phyloP scores from a whole-genome alignment of 2,329 filamentous ascomycete species.

The Colletotrichum phormii region DNA sequence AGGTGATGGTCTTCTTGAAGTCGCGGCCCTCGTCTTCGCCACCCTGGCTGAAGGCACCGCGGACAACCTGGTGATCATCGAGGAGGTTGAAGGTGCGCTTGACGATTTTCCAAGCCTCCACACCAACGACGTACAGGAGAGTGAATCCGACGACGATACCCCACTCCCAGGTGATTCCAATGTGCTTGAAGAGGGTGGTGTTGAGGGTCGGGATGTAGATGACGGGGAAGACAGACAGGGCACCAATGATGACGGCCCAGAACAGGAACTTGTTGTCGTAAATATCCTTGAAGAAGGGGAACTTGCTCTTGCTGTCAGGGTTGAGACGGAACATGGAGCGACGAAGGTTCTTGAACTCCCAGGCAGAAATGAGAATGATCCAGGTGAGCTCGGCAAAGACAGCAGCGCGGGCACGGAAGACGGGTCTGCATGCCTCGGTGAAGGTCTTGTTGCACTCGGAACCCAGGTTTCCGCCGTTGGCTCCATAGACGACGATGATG shows the following conservation, averaged over 20 bases:
- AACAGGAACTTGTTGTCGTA: slow-evolving; percentile 79
- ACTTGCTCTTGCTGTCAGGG: slow-evolving; percentile 60
- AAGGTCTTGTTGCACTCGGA: slow-evolving; percentile 71
- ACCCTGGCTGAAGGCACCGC: slow-evolving; percentile 65
- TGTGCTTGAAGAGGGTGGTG: slow-evolving; percentile 78
- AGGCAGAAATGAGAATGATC: slow-evolving; percentile 79
- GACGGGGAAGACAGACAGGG: slow-evolving; percentile 72
- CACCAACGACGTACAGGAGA: slow-evolving; percentile 72
- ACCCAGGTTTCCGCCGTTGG: slow-evolving; percentile 67
- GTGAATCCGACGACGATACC: slow-evolving; percentile 73
- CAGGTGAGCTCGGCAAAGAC: slow-evolving; percentile 81
- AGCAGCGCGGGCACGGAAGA: slow-evolving; percentile 78
- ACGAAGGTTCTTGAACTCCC: slow-evolving; percentile 81
- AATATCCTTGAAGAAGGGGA: slow-evolving; percentile 71
- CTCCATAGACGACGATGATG: slow-evolving; percentile 71
- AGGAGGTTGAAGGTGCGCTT: slow-evolving; percentile 70
- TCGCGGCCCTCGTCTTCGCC: slow-evolving; percentile 55
- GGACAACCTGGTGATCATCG: slow-evolving; percentile 62
- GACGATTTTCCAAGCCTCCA: slow-evolving; percentile 78
- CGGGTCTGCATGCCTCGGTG: slow-evolving; percentile 65
- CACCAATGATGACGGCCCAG: slow-evolving; percentile 72
- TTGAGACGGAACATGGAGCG: slow-evolving; percentile 78
- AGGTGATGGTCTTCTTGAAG: slow-evolving; percentile 60
- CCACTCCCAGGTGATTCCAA: slow-evolving; percentile 81
- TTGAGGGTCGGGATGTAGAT: slow-evolving; percentile 81